These are phyloP conservation scores for Hapsidospora chrysogenum DNA, from an alignment of 495 filamentous ascomycete species.

Conservation along the genomic window DNA sequence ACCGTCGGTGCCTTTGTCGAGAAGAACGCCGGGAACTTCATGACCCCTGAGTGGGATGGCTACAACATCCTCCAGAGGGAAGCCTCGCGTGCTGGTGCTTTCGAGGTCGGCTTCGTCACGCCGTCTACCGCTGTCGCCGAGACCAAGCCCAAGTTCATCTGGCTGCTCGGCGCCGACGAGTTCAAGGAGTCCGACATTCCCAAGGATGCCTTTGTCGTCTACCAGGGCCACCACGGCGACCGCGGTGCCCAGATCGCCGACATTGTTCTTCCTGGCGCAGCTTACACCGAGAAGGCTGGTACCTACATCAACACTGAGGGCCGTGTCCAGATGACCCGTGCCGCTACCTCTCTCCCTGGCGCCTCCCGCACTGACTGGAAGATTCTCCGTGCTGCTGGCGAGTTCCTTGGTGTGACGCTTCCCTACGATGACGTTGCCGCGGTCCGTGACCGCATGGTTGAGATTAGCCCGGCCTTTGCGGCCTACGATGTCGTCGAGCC, in stretches of 20 bases:
- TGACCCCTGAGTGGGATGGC: slow-evolving; percentile 84
- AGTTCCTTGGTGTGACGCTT: slow-evolving; percentile 74
- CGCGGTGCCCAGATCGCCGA: slow-evolving; percentile 83
- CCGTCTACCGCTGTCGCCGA: slow-evolving; percentile 62
- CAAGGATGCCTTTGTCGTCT: slow-evolving; percentile 88
- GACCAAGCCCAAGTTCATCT: slow-evolving; percentile 82
- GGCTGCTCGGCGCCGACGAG: slow-evolving; percentile 94
- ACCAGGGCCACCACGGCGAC: slow-evolving; percentile 97
- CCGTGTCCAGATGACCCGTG: slow-evolving; percentile 79
- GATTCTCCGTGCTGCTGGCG: slow-evolving; percentile 80
- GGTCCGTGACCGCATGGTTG: slow-evolving; percentile 82
- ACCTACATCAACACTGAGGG: slow-evolving; percentile 98
- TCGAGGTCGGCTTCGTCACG: slow-evolving; percentile 83
- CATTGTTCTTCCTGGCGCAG: slow-evolving; percentile 81
- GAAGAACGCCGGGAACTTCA: slow-evolving; percentile 77
- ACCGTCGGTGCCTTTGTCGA: slow-evolving; percentile 76
- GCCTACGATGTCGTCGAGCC: slow-evolving; percentile 84
- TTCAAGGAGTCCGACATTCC: slow-evolving; percentile 64
- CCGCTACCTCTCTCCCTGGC: slow-evolving; percentile 69
- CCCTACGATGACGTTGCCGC: slow-evolving; percentile 84
- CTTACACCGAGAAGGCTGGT: slow-evolving; percentile 93
- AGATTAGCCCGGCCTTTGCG: slow-evolving; percentile 77
- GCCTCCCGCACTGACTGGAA: slow-evolving; percentile 96
- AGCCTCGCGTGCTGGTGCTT: slow-evolving; percentile 81
- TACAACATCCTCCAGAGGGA: slow-evolving; percentile 92